A percentile compares a stretch with the other conserved stretches of the same genome.
These are phyloP conservation scores for Hemileccinum hortonii DNA, from an alignment of 1,284 basidiomycete genomes.

Conservation along the genomic window DNA sequence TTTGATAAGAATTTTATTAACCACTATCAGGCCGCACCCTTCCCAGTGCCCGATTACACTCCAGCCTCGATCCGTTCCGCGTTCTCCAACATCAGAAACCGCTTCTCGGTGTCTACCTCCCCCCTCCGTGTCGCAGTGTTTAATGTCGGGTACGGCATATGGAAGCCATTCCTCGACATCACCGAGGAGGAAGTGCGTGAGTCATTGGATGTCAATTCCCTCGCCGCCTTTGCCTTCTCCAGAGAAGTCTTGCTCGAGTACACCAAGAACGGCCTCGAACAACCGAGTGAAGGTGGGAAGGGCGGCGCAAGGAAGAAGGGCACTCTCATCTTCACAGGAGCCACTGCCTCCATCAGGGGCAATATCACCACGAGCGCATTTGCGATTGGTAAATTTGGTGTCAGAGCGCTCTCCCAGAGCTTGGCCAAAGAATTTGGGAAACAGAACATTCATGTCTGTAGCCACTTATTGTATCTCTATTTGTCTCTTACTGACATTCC, in stretches of 20 bases:
- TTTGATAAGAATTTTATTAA: not conserved
- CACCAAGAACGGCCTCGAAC: constrained; percentile 54
- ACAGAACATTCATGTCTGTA: constrained; percentile 70
- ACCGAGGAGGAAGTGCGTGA: constrained; percentile 57
- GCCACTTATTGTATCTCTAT: not conserved
- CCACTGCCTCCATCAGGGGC: constrained; percentile 67
- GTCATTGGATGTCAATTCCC: constrained; percentile 53
- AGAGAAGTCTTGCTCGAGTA: constrained; percentile 62
- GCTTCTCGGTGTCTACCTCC: constrained; percentile 46
- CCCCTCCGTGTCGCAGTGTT: constrained; percentile 65
- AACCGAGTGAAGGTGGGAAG: constrained; percentile 33
- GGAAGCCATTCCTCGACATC: constrained; percentile 68
- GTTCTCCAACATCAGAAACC: constrained; percentile 53
- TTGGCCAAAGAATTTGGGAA: constrained; percentile 78
- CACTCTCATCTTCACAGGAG: constrained; percentile 75
- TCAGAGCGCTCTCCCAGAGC: constrained; percentile 70
- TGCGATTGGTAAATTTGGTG: constrained; percentile 65
- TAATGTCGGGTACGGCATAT: constrained; percentile 59
- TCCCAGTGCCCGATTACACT: constrained; percentile 59
- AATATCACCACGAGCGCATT: constrained; percentile 66
- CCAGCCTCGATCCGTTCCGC: constrained; percentile 50
- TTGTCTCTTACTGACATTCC: constrained; percentile 4
- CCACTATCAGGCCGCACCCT: constrained; percentile 51
- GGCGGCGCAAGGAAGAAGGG: constrained; percentile 52
- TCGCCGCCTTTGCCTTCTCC: constrained; percentile 68